A percentile compares a stretch with the other conserved stretches of the same genome.
Evolutionary conservation across 768 basidiomycete genomes (phyloP).

Genomic region (Lactarius tabidus): DNA sequence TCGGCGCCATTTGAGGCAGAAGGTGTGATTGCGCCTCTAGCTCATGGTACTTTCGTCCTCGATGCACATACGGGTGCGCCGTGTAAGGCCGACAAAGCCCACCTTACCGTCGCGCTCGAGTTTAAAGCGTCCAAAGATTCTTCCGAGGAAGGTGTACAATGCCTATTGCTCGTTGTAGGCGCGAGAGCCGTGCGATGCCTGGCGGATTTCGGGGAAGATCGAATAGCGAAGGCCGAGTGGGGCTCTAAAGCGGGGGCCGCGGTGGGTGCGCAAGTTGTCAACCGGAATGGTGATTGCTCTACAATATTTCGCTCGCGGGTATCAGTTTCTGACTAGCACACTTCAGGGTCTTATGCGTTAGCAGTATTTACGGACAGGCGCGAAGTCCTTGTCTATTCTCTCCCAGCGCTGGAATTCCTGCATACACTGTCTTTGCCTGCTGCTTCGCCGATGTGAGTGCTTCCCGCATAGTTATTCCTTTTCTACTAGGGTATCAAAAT

Average conservation of each 20-base stretch:
- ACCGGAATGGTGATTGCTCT: constrained; percentile 49
- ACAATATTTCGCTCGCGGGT: not conserved
- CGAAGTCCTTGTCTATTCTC: constrained; percentile 52
- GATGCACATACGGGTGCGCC: constrained; percentile 48
- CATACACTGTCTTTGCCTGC: constrained; percentile 35
- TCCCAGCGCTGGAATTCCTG: constrained; percentile 58
- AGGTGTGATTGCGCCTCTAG: constrained; percentile 43
- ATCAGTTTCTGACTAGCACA: constrained; percentile 29
- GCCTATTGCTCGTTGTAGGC: constrained; percentile 52
- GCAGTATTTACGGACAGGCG: constrained; percentile 52
- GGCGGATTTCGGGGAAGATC: constrained; percentile 60
- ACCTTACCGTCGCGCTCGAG: constrained; percentile 38
- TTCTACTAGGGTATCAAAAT: not conserved
- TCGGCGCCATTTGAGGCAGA: constrained; percentile 38
- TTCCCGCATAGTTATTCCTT: not conserved
- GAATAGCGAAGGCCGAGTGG: constrained; percentile 66
- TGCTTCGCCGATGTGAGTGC: constrained; percentile 16
- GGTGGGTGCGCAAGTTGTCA: constrained; percentile 50
- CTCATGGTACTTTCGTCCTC: constrained; percentile 50
- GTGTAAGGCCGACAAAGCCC: constrained; percentile 42
- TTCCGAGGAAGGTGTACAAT: constrained; percentile 31
- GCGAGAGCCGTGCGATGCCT: constrained; percentile 54
- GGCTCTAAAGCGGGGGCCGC: constrained; percentile 48
- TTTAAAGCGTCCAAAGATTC: constrained; percentile 18
- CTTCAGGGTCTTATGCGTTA: constrained; percentile 45